These are phyloP conservation scores for Phytophthora crassamura DNA, from an alignment of 352 stramenopile genomes.

Conservation along the genomic window DNA sequence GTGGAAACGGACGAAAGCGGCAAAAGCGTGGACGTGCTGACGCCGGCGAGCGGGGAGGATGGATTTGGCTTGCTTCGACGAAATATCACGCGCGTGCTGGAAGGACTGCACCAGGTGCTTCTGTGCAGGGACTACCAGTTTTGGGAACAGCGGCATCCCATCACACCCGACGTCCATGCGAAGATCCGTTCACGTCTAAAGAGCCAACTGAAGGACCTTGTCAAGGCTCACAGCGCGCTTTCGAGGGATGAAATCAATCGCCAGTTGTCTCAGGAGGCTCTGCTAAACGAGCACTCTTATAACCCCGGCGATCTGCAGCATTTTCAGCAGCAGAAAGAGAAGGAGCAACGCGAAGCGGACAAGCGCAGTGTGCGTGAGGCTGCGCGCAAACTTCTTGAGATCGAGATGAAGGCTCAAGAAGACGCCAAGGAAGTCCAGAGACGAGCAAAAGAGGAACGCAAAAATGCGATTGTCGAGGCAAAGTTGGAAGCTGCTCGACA, in stretches of 20 bases:
- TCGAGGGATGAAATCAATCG: conserved; percentile 57
- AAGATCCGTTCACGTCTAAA: conserved; percentile 65
- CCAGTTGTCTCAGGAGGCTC: conserved; percentile 48
- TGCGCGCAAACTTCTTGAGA: conserved; percentile 72
- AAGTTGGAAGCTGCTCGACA: conserved; percentile 66
- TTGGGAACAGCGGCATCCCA: conserved; percentile 82
- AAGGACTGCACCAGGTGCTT: conserved; percentile 72
- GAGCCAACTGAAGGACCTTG: conserved; percentile 60
- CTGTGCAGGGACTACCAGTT: conserved; percentile 81
- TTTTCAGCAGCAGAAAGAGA: conserved; percentile 47
- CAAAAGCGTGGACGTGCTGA: conserved; percentile 48
- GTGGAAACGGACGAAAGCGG: conserved; percentile 26
- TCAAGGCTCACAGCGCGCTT: conserved; percentile 36
- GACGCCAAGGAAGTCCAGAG: conserved; percentile 74
- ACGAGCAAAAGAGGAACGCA: conserved; percentile 71
- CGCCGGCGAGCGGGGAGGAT: conserved; percentile 66
- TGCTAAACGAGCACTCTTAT: conserved; percentile 51
- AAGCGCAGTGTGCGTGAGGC: conserved; percentile 75
- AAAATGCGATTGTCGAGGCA: conserved; percentile 72
- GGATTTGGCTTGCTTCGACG: conserved; percentile 82
- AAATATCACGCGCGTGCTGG: conserved; percentile 74
- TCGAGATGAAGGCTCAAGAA: conserved; percentile 82
- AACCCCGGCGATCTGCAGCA: conserved; percentile 53
- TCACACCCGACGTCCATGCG: conserved; percentile 61
- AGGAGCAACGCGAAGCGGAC: conserved; percentile 66